A percentile compares a stretch with the other conserved stretches of the same genome.
Conservation (phyloP, 352 stramenopile genomes). For the Thalassiosira mediterranea region DNA sequence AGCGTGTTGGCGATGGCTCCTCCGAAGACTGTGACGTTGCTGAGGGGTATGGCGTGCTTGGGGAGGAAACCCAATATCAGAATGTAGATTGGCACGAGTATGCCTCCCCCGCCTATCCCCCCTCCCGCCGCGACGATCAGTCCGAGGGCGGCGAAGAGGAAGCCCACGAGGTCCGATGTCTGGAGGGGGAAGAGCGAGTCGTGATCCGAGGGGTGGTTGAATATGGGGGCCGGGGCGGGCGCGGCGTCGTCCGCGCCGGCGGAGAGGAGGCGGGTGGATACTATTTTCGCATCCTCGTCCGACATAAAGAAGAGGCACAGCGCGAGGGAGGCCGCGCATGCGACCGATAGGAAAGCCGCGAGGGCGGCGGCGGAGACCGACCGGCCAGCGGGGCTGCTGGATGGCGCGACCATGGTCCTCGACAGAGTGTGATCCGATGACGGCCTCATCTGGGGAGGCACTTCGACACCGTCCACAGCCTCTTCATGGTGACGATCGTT, state of each 20-base stretch:
- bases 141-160: slow-evolving; percentile 67
- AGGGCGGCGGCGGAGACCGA: background rate
- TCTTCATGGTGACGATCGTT: too few relatives aligned
- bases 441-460: too few relatives aligned
- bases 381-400: too few relatives aligned
- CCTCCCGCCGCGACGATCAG: slow-evolving; percentile 90
- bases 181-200: slow-evolving; percentile 34
- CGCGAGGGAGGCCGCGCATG: background rate
- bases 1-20: slow-evolving; percentile 93
- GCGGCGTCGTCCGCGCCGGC: too few relatives aligned
- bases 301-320: slow-evolving; percentile 4
- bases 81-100: slow-evolving; percentile 97
- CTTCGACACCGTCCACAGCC: too few relatives aligned
- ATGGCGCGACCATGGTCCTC: too few relatives aligned
- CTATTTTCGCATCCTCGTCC: background rate
- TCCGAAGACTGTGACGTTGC: slow-evolving; percentile 96
- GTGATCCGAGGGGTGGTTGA: slow-evolving; percentile 33
- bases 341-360: background rate
- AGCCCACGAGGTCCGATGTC: slow-evolving; percentile 44
- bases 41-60: slow-evolving; percentile 97
- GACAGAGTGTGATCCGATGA: too few relatives aligned
- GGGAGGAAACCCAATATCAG: slow-evolving; percentile 92
- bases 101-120: slow-evolving; percentile 88
- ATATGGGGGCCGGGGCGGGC: too few relatives aligned
- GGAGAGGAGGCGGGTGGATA: slow-evolving; percentile 2